Evolutionary conservation across 1,284 basidiomycete species (phyloP), one percentile per base, ranked within the genome.

Genomic region (Microbotryum intermedium): DNA sequence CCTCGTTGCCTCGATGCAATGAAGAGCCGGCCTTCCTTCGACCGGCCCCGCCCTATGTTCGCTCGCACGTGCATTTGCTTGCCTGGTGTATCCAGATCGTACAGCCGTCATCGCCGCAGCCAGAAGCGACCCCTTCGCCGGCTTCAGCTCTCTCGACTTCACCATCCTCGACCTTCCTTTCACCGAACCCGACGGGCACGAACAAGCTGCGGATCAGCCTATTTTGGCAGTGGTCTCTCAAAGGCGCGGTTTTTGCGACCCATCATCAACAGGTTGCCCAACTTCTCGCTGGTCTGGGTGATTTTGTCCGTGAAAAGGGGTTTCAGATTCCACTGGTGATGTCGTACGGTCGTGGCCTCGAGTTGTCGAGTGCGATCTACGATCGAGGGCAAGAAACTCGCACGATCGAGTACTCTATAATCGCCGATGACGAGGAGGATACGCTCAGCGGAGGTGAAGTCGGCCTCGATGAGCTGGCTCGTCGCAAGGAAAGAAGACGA

Each of bases 201-300:
- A 16, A 28, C n/a, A 76, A 78, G 61, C 75, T 91, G 26, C 83
- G 87, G 25, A 82, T 95, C 60, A 92, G 89, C 1, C 90, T 88
- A 70, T 94, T 94, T 74, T 97, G 90, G 89, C 88, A 92, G 69
- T 94, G 97, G 77, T 88, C 95, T 75, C 82, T 97, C n/a, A 86
- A 87, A 64, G 84, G 90, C 0, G 76, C 90, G 16, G 86, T 83
- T 47, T 82, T 90, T 53, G 83, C 78, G 79, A 10, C 76, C 79
- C 46, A 79, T 77, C 55, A 69, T 84, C 34, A 79, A 76, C 62
- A 74, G 23, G 73, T 79, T 23, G 75, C 76, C 6, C 85, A 87
- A 2, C 86, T 94, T 80, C 80, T 88, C 34, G 76, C 89, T 4
- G 86, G 87, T 20, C 78, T 97, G 51, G 80, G 87, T 70, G 86